Base-by-base conservation (phyloP, 345 rosid species). In the Pistacia integerrima region DNA sequence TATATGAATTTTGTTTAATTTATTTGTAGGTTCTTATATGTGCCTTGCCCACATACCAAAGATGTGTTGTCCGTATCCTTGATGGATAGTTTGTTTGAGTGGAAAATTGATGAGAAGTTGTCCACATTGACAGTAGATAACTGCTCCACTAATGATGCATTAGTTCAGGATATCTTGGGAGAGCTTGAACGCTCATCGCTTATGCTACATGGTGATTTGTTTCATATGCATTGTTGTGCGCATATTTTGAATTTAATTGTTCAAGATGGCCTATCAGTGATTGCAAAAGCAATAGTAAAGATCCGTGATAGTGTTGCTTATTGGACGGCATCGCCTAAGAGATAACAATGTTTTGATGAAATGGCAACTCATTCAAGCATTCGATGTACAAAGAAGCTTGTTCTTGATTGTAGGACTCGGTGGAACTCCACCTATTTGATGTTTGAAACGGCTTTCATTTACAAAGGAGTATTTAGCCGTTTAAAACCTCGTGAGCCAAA, bases 351-450 rank as follows among this genome's bases (percentile, higher is more conserved):
- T 13, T 74, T 74, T 74, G n/a, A 48, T 5, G 51, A 28, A 10
- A 6, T 20, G 22, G 11, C 70, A 8, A 0, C 3, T 41, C 58
- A 46, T 18, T 2, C 3, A 0, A 6, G 17, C 20, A 63, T 74
- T 46, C 1, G 5, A 5, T 16, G 59, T 13, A 13, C 36, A 1
- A 46, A 46, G 2, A 74, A 49, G 56, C 1, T 73, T 0, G 25
- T 5, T 9, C 28, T 62, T 3, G 25, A 74, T 3, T 48, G 25
- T 18, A 58, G 35, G 22, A 74, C 49, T 46, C 1, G 17, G 16
- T 41, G 76, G 76, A 73, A 61, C 14, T 73, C 41, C 5, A 46
- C 44, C 35, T 73, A 59, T 12, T 16, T 41, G 7, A 46, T 60
- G 76, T 17, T 61, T 38, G 8, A 61, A 16, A 22, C 18, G 14